Conservation (phyloP, 2,329 filamentous ascomycete genomes). For the Apiospora aurea region DNA sequence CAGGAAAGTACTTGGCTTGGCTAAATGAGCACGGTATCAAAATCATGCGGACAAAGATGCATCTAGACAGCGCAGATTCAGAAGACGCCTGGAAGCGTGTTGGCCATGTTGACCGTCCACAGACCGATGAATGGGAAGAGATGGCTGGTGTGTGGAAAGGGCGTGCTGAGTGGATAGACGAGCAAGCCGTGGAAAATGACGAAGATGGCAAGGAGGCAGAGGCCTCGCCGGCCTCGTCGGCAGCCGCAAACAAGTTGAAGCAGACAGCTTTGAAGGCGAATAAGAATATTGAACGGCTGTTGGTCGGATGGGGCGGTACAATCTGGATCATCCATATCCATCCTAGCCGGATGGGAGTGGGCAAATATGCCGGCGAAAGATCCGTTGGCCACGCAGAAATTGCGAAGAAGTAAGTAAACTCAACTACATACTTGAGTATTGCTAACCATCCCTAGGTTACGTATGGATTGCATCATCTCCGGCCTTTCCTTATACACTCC, state of each 20-base stretch:
- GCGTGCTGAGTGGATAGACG: slow-evolving; percentile 90
- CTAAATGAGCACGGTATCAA: slow-evolving; percentile 97
- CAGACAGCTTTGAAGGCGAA: slow-evolving; percentile 56
- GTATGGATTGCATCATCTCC: slow-evolving; percentile 97
- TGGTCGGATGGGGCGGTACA: slow-evolving; percentile 95
- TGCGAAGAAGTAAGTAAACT: slow-evolving; percentile 78
- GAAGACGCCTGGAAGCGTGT: slow-evolving; percentile 95
- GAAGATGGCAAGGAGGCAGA: slow-evolving; percentile 56
- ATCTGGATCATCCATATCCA: slow-evolving; percentile 96
- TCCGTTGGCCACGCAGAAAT: slow-evolving; percentile 86
- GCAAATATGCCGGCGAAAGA: slow-evolving; percentile 72
- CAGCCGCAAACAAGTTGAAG: slow-evolving; percentile 55
- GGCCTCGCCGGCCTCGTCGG: slow-evolving; percentile 47
- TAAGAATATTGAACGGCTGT: slow-evolving; percentile 73
- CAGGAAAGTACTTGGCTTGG: slow-evolving; percentile 93
- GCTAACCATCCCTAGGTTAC: slow-evolving; percentile 66
- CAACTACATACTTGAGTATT: neutral
- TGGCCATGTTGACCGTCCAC: slow-evolving; percentile 88
- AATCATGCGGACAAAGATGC: slow-evolving; percentile 90
- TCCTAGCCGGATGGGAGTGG: slow-evolving; percentile 71
- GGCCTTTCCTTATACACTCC: slow-evolving; percentile 96
- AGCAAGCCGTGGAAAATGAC: slow-evolving; percentile 77
- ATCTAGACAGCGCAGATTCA: slow-evolving; percentile 76
- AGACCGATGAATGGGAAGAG: slow-evolving; percentile 88
- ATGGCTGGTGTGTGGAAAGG: slow-evolving; percentile 98